Evolutionary conservation across 441 rosid species (phyloP).

Genomic region (Eugenia klotzschiana): DNA sequence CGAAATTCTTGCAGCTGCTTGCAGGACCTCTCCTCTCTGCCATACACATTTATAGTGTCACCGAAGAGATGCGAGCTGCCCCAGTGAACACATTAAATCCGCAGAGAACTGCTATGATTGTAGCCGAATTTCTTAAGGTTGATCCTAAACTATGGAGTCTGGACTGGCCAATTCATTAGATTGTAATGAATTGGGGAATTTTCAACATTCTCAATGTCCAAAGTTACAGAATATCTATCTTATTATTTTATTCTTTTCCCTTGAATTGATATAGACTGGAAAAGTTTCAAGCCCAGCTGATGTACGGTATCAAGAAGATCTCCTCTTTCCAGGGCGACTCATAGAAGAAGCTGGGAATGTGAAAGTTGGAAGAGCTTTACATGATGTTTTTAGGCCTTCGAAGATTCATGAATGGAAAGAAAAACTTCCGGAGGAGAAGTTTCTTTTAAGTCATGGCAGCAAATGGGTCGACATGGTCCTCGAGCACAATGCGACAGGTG

Average conservation of each 20-base stretch:
- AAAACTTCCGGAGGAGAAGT: conserved; percentile 60
- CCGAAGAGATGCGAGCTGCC: conserved; percentile 79
- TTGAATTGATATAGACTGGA: conserved; percentile 38
- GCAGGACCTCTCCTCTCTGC: conserved; percentile 69
- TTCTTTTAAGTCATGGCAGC: conserved; percentile 38
- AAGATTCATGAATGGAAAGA: conserved; percentile 38
- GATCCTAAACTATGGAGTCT: background rate
- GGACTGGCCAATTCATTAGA: background rate
- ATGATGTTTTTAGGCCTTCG: conserved; percentile 56
- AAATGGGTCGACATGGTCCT: conserved; percentile 63
- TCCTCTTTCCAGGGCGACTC: conserved; percentile 64
- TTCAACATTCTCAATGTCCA: background rate
- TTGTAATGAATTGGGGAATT: background rate
- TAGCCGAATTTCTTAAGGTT: conserved; percentile 80
- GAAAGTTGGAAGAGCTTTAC: conserved; percentile 67
- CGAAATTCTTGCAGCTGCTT: conserved; percentile 46
- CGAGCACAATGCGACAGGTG: conserved; percentile 70
- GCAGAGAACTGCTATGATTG: conserved; percentile 77
- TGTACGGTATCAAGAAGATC: conserved; percentile 65
- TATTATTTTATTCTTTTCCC: conserved; percentile 2
- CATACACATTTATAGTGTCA: conserved; percentile 49
- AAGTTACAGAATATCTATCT: background rate
- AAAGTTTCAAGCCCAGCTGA: conserved; percentile 77
- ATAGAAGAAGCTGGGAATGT: conserved; percentile 76
- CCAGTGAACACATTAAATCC: conserved; percentile 85